Evolutionary conservation across 495 filamentous ascomycete genomes (phyloP), one percentile per base, ranked within the genome.

Genomic region (Sabuloglossum arenarium): DNA sequence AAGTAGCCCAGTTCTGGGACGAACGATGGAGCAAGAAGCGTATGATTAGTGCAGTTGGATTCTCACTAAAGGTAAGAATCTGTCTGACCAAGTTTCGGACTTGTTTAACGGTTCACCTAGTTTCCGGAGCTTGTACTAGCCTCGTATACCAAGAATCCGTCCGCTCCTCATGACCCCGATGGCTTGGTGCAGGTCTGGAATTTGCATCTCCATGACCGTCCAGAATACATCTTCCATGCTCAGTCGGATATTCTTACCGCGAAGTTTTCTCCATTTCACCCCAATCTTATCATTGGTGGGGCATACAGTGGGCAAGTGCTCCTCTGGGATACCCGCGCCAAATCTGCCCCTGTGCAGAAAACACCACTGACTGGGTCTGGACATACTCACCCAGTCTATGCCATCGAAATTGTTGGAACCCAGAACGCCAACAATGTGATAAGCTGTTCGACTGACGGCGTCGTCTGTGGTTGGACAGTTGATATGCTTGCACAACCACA

Each of bases 381-480:
- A 37, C 91, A 99, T 66, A 93, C 91, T 8, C 91, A 99, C 63
- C 91, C 91, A 0, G 84, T 99, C 56, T 99, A 99, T 71, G 84
- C 81, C 27, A 80, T 99, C 57, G 87, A 91, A 46, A 88, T 97
- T 28, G 85, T 97, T 42, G 91, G 91, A 59, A 99, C 91, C 6
- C 93, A 97, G 68, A 97, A 99, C 67, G 93, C 93, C 52, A 91
- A 95, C 68, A 97, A 97, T 64, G 94, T 99, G 65, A 80, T 99
- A 56, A 93, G 87, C 21, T 85, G 83, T 64, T 95, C 88, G 3
- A 99, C 93, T 0, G 93, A 99, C 63, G 93, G 93, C 56, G 86
- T 90, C 32, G 85, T 97, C 59, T 97, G 93, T 68, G 84, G 86
- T 47, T 99, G 93, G 93, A 85, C 83, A 19, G 82, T 94, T 11